Evolutionary conservation across 257 asterid species (phyloP).

Genomic region (Nicotiana obtusifolia): DNA sequence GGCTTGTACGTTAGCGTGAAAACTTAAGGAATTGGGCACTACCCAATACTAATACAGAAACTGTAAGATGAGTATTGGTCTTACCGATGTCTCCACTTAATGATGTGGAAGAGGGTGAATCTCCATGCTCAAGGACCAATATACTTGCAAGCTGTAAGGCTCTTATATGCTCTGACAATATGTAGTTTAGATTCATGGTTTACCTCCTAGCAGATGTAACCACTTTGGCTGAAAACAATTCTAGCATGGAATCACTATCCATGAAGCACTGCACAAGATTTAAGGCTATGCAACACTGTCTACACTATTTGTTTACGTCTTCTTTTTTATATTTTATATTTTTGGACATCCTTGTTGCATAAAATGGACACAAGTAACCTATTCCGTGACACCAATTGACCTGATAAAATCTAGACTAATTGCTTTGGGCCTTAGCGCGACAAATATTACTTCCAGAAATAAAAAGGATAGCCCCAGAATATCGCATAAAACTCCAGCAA

Average conservation of each 20-base stretch:
- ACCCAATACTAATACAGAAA: background rate
- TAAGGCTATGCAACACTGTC: background rate
- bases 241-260: background rate
- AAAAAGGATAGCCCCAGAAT: background rate
- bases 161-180: background rate
- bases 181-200: background rate
- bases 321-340: background rate
- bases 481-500: background rate
- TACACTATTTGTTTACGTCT: background rate
- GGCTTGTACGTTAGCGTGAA: background rate
- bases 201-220: background rate
- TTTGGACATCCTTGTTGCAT: background rate
- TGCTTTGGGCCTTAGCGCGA: background rate
- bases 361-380: background rate
- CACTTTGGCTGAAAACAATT: background rate
- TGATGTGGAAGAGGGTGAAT: background rate
- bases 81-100: background rate
- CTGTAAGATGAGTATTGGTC: background rate
- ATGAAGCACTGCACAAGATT: background rate
- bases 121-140: background rate
- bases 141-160: background rate
- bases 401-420: background rate
- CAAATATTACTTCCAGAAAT: background rate
- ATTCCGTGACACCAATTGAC: background rate
- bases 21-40: background rate